Base-by-base conservation (phyloP, 441 rosid species). In the Dalechampia spathulata region DNA sequence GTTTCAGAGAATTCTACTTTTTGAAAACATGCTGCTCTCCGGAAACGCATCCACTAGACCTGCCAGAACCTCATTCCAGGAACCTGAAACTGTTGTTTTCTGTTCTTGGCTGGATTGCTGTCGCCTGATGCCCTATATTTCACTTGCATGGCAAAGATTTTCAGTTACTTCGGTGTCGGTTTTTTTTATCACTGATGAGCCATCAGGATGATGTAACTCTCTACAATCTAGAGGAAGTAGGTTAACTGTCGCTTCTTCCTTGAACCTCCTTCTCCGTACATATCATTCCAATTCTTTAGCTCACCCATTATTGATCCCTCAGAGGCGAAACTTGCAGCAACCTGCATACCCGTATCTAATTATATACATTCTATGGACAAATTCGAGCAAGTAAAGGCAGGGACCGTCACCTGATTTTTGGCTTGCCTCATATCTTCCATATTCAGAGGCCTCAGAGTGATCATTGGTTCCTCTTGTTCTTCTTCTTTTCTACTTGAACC, bases 351-450 rank as follows among this genome's bases (percentile, higher is more conserved):
- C n/a, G n/a, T n/a, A n/a, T n/a, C n/a, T n/a, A 11, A 37, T 60
- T 47, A 49, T 47, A 38, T 34, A 36, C 44, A 42, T n/a, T 27
- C 16, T 20, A 11, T 15, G n/a, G n/a, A n/a, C n/a, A n/a, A n/a
- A n/a, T n/a, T n/a, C n/a, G n/a, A n/a, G n/a, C n/a, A n/a, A n/a
- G n/a, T n/a, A n/a, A n/a, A n/a, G n/a, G n/a, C n/a, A n/a, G n/a
- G n/a, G n/a, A 48, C 39, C 19, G 12, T 63, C 63, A 83, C 99
- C 90, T 90, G 99, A 74, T 86, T 83, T 75, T 87, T 93, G n/a
- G 97, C 99, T 70, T 78, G 73, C 76, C 79, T 82, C 89, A 93
- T 70, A 62, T 93, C 99, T 72, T 93, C 95, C 97, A 83, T 81
- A 78, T 63, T 87, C 52, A 87, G 70, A 47, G 96, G 62, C 75